These are phyloP conservation scores for Coniochaeta pulveracea DNA, from an alignment of 2,329 filamentous ascomycete species.

Conservation along the genomic window DNA sequence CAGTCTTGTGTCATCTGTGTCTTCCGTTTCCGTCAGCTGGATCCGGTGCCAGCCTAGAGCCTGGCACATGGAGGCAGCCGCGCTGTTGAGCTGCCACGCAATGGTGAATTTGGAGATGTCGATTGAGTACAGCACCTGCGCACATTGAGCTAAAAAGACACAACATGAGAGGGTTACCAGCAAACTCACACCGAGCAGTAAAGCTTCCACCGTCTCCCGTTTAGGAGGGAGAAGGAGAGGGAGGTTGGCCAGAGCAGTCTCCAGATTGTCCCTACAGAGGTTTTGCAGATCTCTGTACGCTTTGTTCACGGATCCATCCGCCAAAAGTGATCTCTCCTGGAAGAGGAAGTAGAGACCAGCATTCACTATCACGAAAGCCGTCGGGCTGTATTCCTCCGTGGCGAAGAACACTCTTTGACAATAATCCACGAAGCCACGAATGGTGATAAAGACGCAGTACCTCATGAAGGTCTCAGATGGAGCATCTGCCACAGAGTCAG, in stretches of 20 bases:
- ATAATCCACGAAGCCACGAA: conserved; percentile 36
- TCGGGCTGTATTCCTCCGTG: conserved; percentile 36
- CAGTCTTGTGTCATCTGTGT: conserved; percentile 20
- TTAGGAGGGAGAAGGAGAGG: conserved; percentile 45
- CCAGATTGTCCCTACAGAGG: conserved; percentile 34
- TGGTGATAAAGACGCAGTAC: conserved; percentile 34
- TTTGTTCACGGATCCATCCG: conserved; percentile 11
- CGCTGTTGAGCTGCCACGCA: conserved; percentile 47
- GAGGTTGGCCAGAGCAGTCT: conserved; percentile 37
- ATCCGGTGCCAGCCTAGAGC: conserved; percentile 49
- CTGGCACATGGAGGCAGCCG: conserved; percentile 49
- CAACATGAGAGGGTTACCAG: background rate
- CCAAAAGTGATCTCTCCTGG: conserved; percentile 28
- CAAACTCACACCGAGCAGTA: conserved; percentile 41
- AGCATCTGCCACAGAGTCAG: conserved; percentile 18
- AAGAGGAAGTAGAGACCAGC: conserved; percentile 37
- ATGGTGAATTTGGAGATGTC: conserved; percentile 51
- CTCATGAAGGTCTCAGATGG: conserved; percentile 38
- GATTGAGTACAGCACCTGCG: conserved; percentile 49
- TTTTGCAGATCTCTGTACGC: conserved; percentile 22
- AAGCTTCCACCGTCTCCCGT: conserved; percentile 42
- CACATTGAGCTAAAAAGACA: background rate
- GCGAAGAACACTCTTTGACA: conserved; percentile 40
- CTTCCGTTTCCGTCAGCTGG: conserved; percentile 17
- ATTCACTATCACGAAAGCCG: conserved; percentile 38